phyloP scores from a whole-genome alignment of 768 basidiomycete species.

The Chalciporus chontae region DNA sequence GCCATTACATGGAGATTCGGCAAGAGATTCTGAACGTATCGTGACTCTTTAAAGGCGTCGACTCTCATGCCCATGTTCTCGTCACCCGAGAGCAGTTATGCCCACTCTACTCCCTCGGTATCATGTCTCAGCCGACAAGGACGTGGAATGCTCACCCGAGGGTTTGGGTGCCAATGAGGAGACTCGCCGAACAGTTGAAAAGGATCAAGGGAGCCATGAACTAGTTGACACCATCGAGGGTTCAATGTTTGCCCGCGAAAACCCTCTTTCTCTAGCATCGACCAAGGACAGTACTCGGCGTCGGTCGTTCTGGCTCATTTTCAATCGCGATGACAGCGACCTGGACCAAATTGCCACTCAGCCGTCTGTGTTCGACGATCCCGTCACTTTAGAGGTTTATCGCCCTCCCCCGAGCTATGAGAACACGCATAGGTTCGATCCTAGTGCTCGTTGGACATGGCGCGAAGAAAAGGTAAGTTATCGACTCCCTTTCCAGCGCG shows the following conservation, averaged over 20 bases:
- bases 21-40: neutral
- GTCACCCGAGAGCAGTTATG: neutral
- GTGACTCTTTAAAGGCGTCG: neutral
- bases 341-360: constrained; percentile 56
- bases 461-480: constrained; percentile 53
- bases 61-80: no score
- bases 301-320: constrained; percentile 20
- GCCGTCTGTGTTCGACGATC: constrained; percentile 61
- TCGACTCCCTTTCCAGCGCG: neutral
- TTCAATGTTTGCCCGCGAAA: neutral
- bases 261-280: constrained; percentile 28
- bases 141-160: neutral
- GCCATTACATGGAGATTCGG: neutral
- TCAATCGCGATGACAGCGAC: constrained; percentile 29
- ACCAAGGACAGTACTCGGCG: constrained; percentile 20
- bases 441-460: constrained; percentile 67
- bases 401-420: constrained; percentile 53
- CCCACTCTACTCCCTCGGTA: constrained; percentile 1
- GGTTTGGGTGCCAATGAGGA: neutral
- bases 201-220: neutral
- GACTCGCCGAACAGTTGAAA: neutral
- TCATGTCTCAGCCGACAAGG: neutral
- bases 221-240: neutral
- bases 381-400: constrained; percentile 45
- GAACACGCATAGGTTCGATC: constrained; percentile 63